Conservation (phyloP, 2,329 filamentous ascomycete species). For the Rhytidhysteron rufulum region DNA sequence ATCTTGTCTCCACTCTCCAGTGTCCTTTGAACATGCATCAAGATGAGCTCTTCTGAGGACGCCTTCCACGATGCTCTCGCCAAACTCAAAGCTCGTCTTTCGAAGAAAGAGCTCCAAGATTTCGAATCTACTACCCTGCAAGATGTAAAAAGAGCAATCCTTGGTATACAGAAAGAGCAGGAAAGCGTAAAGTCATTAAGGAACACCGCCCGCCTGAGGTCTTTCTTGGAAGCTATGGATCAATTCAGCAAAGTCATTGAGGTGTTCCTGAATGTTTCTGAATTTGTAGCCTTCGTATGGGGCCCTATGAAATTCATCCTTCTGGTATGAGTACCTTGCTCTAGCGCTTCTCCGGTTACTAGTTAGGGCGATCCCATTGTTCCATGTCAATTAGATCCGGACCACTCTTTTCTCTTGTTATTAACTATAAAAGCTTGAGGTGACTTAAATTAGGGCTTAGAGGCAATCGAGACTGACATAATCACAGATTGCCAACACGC, state of each 20-base stretch:
- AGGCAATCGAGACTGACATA: neutral
- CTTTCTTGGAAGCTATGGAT: slow-evolving; percentile 14
- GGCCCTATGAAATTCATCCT: slow-evolving; percentile 8
- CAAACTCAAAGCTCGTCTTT: slow-evolving; percentile 22
- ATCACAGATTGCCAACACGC: slow-evolving; percentile 6
- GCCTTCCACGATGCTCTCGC: neutral
- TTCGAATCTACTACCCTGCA: neutral
- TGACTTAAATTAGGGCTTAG: no score
- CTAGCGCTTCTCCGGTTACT: no score
- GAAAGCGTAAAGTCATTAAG: neutral
- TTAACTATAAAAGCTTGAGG: neutral
- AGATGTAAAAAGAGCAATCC: neutral
- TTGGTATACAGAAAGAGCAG: slow-evolving; percentile 5
- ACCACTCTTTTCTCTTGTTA: neutral
- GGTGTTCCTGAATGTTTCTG: slow-evolving; percentile 1
- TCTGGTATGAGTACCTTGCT: no score
- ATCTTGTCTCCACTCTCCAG: no score
- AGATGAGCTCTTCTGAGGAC: no score
- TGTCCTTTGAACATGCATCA: no score
- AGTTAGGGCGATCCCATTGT: no score
- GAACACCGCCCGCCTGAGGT: neutral
- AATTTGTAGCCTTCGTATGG: slow-evolving; percentile 4
- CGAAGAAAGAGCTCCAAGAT: slow-evolving; percentile 10
- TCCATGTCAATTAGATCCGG: no score
- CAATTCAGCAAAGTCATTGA: slow-evolving; percentile 20